These are phyloP conservation scores for Monilinia aucupariae DNA, from an alignment of 2,329 filamentous ascomycete genomes.

Conservation along the genomic window DNA sequence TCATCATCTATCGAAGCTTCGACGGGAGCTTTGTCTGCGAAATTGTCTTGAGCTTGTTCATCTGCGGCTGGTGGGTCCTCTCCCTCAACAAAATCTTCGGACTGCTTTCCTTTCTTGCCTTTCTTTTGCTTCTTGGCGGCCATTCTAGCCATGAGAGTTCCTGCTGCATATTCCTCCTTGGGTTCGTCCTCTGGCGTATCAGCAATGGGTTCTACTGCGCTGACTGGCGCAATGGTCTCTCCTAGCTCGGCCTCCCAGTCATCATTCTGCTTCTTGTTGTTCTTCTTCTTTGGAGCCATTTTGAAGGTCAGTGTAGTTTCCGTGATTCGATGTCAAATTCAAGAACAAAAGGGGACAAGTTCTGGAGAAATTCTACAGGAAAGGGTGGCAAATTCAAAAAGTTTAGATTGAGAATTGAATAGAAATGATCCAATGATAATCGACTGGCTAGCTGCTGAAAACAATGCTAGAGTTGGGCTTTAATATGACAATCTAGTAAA, in stretches of 20 bases:
- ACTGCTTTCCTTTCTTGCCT: conserved; percentile 45
- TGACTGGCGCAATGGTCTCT: conserved; percentile 52
- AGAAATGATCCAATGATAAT: not conserved
- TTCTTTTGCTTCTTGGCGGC: conserved; percentile 81
- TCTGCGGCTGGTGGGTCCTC: conserved; percentile 48
- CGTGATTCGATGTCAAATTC: not conserved
- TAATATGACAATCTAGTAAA: conserved; percentile 15
- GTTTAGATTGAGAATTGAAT: not conserved
- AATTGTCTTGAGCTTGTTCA: conserved; percentile 37
- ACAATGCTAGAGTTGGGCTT: not conserved
- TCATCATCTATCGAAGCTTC: conserved; percentile 83
- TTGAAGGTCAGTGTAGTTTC: conserved; percentile 30
- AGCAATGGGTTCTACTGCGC: conserved; percentile 43
- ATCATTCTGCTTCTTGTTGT: conserved; percentile 75
- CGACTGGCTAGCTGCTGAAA: not conserved
- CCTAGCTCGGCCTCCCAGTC: conserved; percentile 95
- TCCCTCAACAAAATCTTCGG: conserved; percentile 75
- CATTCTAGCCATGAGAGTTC: conserved; percentile 71
- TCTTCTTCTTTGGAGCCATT: conserved; percentile 96
- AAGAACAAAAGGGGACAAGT: not conserved
- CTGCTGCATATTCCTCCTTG: conserved; percentile 44
- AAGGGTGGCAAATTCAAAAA: not conserved
- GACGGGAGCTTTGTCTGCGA: conserved; percentile 64
- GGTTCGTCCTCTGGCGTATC: conserved; percentile 47
- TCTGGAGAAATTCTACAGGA: not conserved